A percentile compares a stretch with the other conserved stretches of the same genome.
phyloP scores from a whole-genome alignment of 345 rosid genomes.

The Eucalyptus globulus region DNA sequence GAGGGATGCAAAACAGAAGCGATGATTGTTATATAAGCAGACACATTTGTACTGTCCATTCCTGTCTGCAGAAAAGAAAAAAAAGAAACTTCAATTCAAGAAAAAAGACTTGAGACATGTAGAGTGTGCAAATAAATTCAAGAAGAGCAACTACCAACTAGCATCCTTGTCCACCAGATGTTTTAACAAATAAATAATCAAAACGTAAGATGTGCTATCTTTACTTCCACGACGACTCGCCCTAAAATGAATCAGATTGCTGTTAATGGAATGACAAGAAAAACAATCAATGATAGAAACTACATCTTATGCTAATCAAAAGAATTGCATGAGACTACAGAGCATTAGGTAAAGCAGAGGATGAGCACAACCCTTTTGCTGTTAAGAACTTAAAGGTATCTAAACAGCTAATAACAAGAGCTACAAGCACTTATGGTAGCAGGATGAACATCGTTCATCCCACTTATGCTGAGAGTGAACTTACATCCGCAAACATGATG shows the following conservation, averaged over 20 bases:
- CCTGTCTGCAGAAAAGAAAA: slow-evolving; percentile 49
- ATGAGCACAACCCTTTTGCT: neutral
- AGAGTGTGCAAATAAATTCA: neutral
- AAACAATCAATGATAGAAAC: neutral
- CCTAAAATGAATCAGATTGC: neutral
- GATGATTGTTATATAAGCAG: slow-evolving; percentile 86
- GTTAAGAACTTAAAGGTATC: neutral
- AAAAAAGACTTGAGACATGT: neutral
- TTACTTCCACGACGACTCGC: neutral
- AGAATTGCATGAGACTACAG: neutral
- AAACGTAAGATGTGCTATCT: neutral
- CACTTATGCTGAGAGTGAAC: neutral
- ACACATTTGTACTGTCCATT: slow-evolving; percentile 94
- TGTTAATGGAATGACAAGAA: slow-evolving; percentile 1
- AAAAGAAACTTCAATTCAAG: neutral
- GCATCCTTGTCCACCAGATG: neutral
- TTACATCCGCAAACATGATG: neutral
- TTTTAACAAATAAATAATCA: neutral
- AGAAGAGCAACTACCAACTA: neutral
- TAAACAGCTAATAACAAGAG: neutral
- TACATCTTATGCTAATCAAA: neutral
- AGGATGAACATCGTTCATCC: neutral
- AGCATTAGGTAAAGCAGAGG: neutral
- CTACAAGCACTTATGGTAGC: neutral
- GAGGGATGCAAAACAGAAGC: slow-evolving; percentile 88